Evolutionary conservation across 495 filamentous ascomycete species (phyloP).

Genomic region (Xylaria longipes): DNA sequence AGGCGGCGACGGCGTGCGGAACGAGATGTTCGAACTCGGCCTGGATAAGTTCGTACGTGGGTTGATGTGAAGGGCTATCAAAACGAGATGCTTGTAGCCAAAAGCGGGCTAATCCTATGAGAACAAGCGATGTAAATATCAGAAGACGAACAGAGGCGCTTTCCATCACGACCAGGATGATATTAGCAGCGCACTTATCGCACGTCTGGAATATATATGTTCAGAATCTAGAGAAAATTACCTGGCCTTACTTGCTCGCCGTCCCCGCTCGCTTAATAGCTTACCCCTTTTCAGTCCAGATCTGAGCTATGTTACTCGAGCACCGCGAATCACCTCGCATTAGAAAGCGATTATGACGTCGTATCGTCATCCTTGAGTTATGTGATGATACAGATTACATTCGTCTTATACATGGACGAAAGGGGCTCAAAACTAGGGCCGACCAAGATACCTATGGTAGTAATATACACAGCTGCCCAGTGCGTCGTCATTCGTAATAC

Average conservation of each 20-base stretch:
- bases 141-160: background rate
- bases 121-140: background rate
- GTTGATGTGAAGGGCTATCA: slow-evolving; percentile 48
- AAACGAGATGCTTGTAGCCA: background rate
- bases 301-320: background rate
- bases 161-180: background rate
- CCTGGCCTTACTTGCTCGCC: background rate
- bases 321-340: background rate
- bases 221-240: background rate
- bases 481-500: slow-evolving; percentile 14
- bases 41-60: slow-evolving; percentile 81
- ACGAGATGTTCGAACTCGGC: slow-evolving; percentile 92
- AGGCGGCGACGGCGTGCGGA: slow-evolving; percentile 84
- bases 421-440: background rate
- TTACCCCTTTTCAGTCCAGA: too few relatives aligned
- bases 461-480: slow-evolving; percentile 11
- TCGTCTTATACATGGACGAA: slow-evolving; percentile 1
- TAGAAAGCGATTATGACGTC: background rate
- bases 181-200: background rate
- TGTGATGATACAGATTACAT: slow-evolving; percentile 19
- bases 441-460: slow-evolving; percentile 10
- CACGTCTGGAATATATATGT: background rate
- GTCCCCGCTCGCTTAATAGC: background rate
- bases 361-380: background rate
- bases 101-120: background rate